Conservation (phyloP, 805 yeast genomes). For the Starmerella gropengiesseri region DNA sequence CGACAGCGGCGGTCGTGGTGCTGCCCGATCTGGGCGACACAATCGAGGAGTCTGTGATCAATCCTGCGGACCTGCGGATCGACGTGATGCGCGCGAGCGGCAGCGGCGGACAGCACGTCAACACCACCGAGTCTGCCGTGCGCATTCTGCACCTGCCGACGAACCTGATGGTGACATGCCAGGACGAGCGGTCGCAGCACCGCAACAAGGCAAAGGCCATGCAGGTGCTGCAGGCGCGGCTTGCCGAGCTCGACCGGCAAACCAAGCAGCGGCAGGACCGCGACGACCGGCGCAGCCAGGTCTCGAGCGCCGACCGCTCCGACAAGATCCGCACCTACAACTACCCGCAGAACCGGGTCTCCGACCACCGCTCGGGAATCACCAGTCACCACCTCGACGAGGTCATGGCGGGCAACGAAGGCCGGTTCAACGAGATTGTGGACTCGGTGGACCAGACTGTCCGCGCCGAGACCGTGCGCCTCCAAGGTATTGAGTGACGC, state of each 20-base stretch:
- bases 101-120: slow-evolving; percentile 96
- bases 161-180: slow-evolving; percentile 79
- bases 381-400: slow-evolving; percentile 67
- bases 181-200: slow-evolving; percentile 92
- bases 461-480: slow-evolving; percentile 29
- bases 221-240: slow-evolving; percentile 63
- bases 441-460: slow-evolving; percentile 42
- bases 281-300: slow-evolving; percentile 66
- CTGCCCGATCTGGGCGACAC: slow-evolving; percentile 49
- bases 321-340: slow-evolving; percentile 93
- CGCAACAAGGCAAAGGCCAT: slow-evolving; percentile 88
- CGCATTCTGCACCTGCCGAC: slow-evolving; percentile 85
- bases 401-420: slow-evolving; percentile 44
- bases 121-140: slow-evolving; percentile 95
- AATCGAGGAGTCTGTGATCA: slow-evolving; percentile 57
- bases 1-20: slow-evolving; percentile 92
- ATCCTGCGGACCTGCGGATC: slow-evolving; percentile 77
- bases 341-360: slow-evolving; percentile 80
- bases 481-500: slow-evolving; percentile 3
- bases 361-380: slow-evolving; percentile 84
- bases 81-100: slow-evolving; percentile 98
- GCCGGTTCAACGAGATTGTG: slow-evolving; percentile 40
- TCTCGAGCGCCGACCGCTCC: slow-evolving; percentile 75
- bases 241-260: slow-evolving; percentile 68
- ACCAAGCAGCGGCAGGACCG: slow-evolving; percentile 56